Evolutionary conservation across 2,329 filamentous ascomycete genomes (phyloP).

Genomic region (Pyrenophora teres): DNA sequence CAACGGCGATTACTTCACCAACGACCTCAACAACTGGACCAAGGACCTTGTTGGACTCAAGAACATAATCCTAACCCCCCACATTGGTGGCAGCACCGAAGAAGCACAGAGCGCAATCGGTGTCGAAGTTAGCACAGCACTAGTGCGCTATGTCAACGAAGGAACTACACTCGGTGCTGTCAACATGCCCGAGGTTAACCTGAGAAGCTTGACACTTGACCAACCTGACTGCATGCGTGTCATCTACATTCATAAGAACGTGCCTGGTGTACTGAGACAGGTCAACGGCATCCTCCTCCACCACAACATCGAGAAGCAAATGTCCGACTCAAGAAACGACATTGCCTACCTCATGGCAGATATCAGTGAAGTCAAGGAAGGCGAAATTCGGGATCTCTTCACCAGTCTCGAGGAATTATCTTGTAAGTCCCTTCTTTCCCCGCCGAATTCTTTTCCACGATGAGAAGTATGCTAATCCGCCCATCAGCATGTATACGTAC

Average conservation of each 20-base stretch:
- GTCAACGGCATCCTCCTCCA: constrained; percentile 94
- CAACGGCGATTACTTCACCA: constrained; percentile 95
- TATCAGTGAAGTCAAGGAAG: constrained; percentile 80
- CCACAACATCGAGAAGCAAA: constrained; percentile 99
- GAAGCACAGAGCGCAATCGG: constrained; percentile 97
- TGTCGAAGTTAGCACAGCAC: constrained; percentile 83
- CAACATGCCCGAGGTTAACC: constrained; percentile 92
- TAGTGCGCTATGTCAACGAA: constrained; percentile 95
- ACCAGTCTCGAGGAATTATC: constrained; percentile 79
- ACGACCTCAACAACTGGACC: constrained; percentile 79
- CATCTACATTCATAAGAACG: constrained; percentile 95
- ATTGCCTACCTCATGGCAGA: constrained; percentile 98
- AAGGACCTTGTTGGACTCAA: constrained; percentile 82
- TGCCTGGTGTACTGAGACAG: constrained; percentile 90
- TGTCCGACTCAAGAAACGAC: constrained; percentile 92
- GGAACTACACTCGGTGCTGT: constrained; percentile 89
- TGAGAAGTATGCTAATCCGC: not conserved
- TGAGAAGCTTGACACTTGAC: constrained; percentile 87
- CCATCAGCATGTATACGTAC: constrained; percentile 50
- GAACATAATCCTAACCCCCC: constrained; percentile 93
- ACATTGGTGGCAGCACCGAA: constrained; percentile 97
- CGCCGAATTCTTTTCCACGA: not conserved
- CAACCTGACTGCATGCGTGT: constrained; percentile 89
- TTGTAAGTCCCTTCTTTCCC: constrained; percentile 61
- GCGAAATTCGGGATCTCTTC: constrained; percentile 84